Evolutionary conservation across 2,329 filamentous ascomycete species (phyloP).

Genomic region (Dothiorella sarmentorum): DNA sequence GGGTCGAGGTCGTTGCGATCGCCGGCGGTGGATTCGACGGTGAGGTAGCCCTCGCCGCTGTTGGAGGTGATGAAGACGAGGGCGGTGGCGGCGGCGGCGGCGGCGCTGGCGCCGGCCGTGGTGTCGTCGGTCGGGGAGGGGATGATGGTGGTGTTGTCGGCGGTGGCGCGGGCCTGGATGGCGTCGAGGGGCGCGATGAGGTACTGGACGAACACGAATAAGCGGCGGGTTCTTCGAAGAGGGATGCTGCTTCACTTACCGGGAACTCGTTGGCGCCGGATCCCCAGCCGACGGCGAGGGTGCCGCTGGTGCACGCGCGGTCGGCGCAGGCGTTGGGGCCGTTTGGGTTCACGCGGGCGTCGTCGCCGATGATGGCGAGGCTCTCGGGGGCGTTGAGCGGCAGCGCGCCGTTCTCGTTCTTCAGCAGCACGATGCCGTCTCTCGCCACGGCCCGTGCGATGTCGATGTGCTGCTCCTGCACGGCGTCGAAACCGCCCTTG

Average conservation of each 20-base stretch:
- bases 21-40: conserved; percentile 44
- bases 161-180: conserved; percentile 37
- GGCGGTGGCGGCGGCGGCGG: conserved; percentile 33
- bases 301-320: conserved; percentile 60
- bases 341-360: conserved; percentile 69
- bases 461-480: conserved; percentile 40
- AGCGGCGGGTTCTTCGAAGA: background rate
- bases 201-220: conserved; percentile 26
- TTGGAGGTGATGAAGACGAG: conserved; percentile 50
- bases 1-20: conserved; percentile 49
- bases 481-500: conserved; percentile 28
- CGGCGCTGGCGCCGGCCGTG: conserved; percentile 37
- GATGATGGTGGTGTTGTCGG: conserved; percentile 37
- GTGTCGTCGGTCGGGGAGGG: conserved; percentile 40
- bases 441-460: conserved; percentile 43
- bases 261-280: conserved; percentile 51
- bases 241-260: background rate
- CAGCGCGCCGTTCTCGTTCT: conserved; percentile 66
- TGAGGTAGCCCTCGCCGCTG: conserved; percentile 49
- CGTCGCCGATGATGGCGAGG: conserved; percentile 68
- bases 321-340: conserved; percentile 79
- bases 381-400: conserved; percentile 66
- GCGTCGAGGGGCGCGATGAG: conserved; percentile 44
- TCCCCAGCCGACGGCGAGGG: conserved; percentile 67
- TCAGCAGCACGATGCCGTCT: conserved; percentile 48